Evolutionary conservation across 2,329 filamentous ascomycete species (phyloP).

Genomic region (Cladophialophora carrionii): DNA sequence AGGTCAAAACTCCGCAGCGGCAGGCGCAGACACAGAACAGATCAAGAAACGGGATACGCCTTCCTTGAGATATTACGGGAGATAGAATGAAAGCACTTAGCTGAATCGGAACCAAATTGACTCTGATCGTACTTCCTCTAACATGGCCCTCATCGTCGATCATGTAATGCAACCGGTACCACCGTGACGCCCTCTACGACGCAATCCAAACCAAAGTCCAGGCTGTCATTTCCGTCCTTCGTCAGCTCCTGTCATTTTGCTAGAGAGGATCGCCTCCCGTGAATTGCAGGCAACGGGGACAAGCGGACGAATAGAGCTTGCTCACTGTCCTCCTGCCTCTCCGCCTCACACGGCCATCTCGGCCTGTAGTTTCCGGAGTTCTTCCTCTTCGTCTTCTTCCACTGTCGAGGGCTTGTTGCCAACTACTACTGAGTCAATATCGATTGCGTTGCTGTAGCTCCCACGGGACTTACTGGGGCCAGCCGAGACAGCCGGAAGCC

Average conservation of each 20-base stretch:
- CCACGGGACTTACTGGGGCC: slow-evolving; percentile 68
- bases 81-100: slow-evolving; percentile 3
- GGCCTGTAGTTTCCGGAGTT: slow-evolving; percentile 87
- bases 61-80: slow-evolving; percentile 1
- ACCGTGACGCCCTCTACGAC: slow-evolving; percentile 11
- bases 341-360: slow-evolving; percentile 87
- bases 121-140: slow-evolving; percentile 13
- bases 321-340: slow-evolving; percentile 36
- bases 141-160: slow-evolving; percentile 12
- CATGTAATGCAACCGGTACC: slow-evolving; percentile 10
- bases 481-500: slow-evolving; percentile 73
- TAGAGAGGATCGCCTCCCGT: not conserved
- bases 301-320: not conserved
- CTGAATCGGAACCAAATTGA: not conserved
- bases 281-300: not conserved
- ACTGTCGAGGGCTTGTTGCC: slow-evolving; percentile 54
- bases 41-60: not conserved
- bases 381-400: slow-evolving; percentile 95
- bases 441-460: slow-evolving; percentile 18
- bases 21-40: not conserved
- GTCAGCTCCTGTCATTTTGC: not conserved
- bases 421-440: slow-evolving; percentile 46
- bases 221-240: slow-evolving; percentile 11
- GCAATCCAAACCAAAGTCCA: slow-evolving; percentile 18
- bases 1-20: not conserved